phyloP scores from a whole-genome alignment of 192 early-diverging fungal genomes.

The Backusella morwellensis region DNA sequence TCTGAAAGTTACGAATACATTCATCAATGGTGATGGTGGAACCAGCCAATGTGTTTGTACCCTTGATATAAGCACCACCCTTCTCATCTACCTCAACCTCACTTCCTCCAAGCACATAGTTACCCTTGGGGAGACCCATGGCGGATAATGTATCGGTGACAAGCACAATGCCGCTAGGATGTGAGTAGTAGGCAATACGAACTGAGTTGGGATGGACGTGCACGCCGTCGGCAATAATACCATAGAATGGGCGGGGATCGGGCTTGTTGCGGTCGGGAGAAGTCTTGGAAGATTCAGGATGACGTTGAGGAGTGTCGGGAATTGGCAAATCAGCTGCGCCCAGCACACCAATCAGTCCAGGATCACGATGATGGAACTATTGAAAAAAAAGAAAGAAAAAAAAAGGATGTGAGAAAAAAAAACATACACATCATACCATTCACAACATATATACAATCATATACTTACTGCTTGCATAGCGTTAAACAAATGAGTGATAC shows the following conservation, averaged over 20 bases:
- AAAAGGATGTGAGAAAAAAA: not conserved
- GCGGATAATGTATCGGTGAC: slow-evolving; percentile 84
- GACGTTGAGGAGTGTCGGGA: slow-evolving; percentile 12
- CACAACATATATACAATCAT: not conserved
- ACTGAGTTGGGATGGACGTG: slow-evolving; percentile 82
- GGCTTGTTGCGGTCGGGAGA: slow-evolving; percentile 35
- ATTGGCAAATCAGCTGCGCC: slow-evolving; percentile 48
- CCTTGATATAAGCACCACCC: slow-evolving; percentile 71
- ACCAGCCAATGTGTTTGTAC: slow-evolving; percentile 78
- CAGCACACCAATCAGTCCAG: slow-evolving; percentile 74
- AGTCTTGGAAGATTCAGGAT: slow-evolving; percentile 29
- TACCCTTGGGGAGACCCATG: slow-evolving; percentile 65
- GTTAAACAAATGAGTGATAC: slow-evolving; percentile 85
- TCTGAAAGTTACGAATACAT: slow-evolving; percentile 77
- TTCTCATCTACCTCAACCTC: slow-evolving; percentile 29
- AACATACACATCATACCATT: not conserved
- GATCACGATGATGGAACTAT: slow-evolving; percentile 85
- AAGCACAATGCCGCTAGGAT: slow-evolving; percentile 72
- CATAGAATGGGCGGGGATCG: slow-evolving; percentile 73
- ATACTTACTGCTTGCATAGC: slow-evolving; percentile 70
- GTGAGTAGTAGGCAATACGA: slow-evolving; percentile 80
- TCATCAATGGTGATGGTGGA: slow-evolving; percentile 64
- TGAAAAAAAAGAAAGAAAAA: not conserved
- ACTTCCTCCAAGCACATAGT: slow-evolving; percentile 58
- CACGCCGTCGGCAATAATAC: slow-evolving; percentile 82